Conservation (phyloP, 176 grass and related monocot genomes). For the Elaeis guineensis region DNA sequence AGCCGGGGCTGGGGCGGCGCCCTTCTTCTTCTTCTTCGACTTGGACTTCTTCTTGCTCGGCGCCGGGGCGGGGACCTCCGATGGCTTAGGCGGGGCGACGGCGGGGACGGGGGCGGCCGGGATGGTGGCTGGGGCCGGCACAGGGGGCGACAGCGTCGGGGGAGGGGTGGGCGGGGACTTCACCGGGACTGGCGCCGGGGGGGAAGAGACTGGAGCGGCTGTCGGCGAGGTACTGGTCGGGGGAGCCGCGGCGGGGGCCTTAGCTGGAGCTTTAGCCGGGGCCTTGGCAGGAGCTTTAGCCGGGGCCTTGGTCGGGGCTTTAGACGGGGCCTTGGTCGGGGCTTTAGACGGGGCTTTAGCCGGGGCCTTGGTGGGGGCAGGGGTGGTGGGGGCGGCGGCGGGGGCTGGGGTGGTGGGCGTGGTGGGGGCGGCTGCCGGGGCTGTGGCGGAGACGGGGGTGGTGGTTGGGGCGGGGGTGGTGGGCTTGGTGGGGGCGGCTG, state of each 20-base stretch:
- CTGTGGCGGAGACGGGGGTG: neutral
- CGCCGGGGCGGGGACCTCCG: neutral
- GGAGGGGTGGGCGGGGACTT: slow-evolving; percentile 12
- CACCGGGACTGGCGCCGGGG: slow-evolving; percentile 11
- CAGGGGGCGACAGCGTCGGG: neutral
- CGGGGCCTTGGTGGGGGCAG: slow-evolving; percentile 8
- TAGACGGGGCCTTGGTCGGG: neutral
- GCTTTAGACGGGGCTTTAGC: slow-evolving; percentile 6
- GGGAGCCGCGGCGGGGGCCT: slow-evolving; percentile 14
- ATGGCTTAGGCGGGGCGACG: no score
- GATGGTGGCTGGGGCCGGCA: no score
- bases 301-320: slow-evolving; percentile 7
- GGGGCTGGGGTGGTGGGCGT: no score
- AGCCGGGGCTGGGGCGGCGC: slow-evolving; percentile 29
- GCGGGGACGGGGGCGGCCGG: no score
- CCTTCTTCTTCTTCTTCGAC: slow-evolving; percentile 50
- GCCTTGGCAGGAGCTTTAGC: neutral
- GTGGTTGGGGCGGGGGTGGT: neutral
- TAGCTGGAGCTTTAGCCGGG: no score
- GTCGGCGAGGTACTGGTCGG: slow-evolving; percentile 12
- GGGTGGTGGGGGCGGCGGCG: no score
- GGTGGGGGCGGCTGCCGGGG: no score
- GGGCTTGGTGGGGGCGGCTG: slow-evolving; percentile 14
- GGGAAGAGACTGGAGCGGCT: slow-evolving; percentile 16
- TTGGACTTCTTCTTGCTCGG: slow-evolving; percentile 45